Conservation (phyloP, 169 alveolate genomes). For the Plasmodium coatneyi region DNA sequence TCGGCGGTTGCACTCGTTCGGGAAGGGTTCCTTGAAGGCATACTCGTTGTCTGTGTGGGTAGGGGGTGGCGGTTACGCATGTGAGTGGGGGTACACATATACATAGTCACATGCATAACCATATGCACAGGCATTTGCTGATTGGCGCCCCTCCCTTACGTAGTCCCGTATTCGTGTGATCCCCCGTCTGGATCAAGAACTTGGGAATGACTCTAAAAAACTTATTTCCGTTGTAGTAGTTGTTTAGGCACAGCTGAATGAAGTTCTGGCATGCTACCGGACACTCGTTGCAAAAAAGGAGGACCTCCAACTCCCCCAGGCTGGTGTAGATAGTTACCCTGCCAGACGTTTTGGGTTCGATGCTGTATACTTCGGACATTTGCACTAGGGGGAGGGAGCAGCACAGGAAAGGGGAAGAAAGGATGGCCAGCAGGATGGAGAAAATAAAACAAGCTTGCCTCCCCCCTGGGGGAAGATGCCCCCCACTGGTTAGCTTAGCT, state of each 20-base stretch:
- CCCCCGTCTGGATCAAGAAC: conserved; percentile 94
- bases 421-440: not conserved
- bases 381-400: not conserved
- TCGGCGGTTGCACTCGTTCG: conserved; percentile 94
- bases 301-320: conserved; percentile 93
- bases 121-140: not conserved
- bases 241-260: conserved; percentile 91
- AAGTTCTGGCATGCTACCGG: conserved; percentile 93
- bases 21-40: conserved; percentile 93
- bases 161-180: conserved; percentile 86
- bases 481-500: not conserved
- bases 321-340: conserved; percentile 92
- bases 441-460: not conserved
- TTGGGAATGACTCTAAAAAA: conserved; percentile 92
- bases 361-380: conserved; percentile 87
- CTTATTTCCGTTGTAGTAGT: conserved; percentile 91
- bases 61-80: not conserved
- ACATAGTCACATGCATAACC: not conserved
- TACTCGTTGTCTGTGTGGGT: conserved; percentile 90
- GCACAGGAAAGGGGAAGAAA: not conserved
- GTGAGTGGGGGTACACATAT: not conserved
- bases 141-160: conserved; percentile 67
- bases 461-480: not conserved
- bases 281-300: conserved; percentile 92
- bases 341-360: conserved; percentile 94